Conservation (phyloP, 2,329 filamentous ascomycete species). For the Sarocladium kiliense region DNA sequence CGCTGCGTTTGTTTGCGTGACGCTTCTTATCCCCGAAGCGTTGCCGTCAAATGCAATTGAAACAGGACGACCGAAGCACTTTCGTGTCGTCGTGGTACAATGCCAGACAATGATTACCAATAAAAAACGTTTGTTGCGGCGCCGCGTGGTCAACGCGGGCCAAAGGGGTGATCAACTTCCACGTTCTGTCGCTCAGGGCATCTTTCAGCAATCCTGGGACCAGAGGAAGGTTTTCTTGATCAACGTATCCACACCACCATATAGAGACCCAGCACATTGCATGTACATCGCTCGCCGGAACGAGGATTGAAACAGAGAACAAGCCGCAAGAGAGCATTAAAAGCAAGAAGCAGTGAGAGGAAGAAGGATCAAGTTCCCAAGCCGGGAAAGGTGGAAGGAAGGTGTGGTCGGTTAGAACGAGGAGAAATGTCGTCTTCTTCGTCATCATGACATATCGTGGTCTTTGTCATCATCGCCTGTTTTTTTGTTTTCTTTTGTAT, state of each 20-base stretch:
- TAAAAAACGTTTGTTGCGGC: constrained; percentile 6
- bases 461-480: background rate
- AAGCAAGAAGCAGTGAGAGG: background rate
- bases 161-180: constrained; percentile 2
- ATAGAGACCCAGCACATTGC: background rate
- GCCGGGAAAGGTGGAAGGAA: background rate
- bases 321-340: background rate
- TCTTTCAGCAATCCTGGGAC: constrained; percentile 2
- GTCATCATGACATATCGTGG: constrained; percentile 1
- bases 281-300: constrained; percentile 2
- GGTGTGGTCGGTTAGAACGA: background rate
- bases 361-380: background rate
- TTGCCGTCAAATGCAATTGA: background rate
- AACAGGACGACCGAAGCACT: constrained; percentile 4
- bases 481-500: background rate
- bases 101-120: background rate
- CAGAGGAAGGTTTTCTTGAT: background rate
- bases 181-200: background rate
- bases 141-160: background rate
- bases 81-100: background rate
- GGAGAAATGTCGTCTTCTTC: background rate
- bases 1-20: background rate
- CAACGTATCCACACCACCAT: constrained; percentile 9
- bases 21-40: background rate
- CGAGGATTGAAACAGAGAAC: background rate